Base-by-base conservation (phyloP, 148 eudicot species). In the Nyssa sinensis region DNA sequence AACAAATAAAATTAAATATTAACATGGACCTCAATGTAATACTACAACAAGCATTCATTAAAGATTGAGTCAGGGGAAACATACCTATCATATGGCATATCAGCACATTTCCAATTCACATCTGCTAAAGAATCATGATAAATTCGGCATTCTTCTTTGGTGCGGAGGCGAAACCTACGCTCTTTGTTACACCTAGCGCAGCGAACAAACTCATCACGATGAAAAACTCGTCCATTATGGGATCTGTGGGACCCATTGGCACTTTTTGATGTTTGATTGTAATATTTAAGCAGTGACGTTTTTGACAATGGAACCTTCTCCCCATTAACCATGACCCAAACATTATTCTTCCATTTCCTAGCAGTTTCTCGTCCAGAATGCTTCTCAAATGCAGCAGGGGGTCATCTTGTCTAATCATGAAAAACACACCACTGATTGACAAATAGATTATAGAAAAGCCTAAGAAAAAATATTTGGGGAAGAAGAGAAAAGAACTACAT, bases 321-420 rank as follows among this genome's bases (percentile, higher is more conserved):
- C 9, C 90, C 92, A 75, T 90, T 67, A 74, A 81, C 67, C 64
- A 88, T 86, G 60, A 90, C 87, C 94, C 94, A 90, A 0, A 90
- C 70, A 44, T 83, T 86, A 53, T 86, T 86, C 77, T 83, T 90
- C 94, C 94, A 90, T 72, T 86, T 90, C 73, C 87, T 51, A 34
- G 92, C 84, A 44, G 82, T 83, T 80, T 88, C 94, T 80, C 86
- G 83, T 31, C 88, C 92, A 14, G 92, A 88, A 80, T 90, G 94
- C 79, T 88, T 90, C 82, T 88, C 94, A 77, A 90, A 90, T 74
- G 94, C 94, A 76, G 92, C 81, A n/a, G n/a, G 94, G 94, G 67
- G 81, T 86, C 68, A 90, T 59, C 68, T 83, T 86, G 41, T 82
- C 94, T 90, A 44, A 31, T 47, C n/a, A 78, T 63, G 33, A 75